These are phyloP conservation scores for Cytauxzoon felis DNA, from an alignment of 169 alveolate genomes.

Conservation along the genomic window DNA sequence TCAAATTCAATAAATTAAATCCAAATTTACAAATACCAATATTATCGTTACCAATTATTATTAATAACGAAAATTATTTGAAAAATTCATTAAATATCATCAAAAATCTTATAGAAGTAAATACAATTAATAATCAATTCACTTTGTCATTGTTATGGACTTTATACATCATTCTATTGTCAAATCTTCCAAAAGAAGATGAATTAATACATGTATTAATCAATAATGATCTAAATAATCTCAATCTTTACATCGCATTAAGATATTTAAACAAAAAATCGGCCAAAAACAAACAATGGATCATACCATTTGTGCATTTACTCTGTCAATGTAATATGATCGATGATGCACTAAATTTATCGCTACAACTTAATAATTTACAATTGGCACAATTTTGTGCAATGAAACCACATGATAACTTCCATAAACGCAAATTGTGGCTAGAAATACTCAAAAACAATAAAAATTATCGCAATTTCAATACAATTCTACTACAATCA, in stretches of 20 bases:
- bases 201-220: constrained; percentile 25
- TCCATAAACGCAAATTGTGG: constrained; percentile 51
- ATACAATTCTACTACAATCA: constrained; percentile 19
- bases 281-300: constrained; percentile 28
- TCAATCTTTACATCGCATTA: constrained; percentile 45
- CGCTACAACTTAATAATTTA: constrained; percentile 24
- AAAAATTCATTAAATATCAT: constrained; percentile 31
- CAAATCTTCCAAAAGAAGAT: constrained; percentile 27
- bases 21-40: constrained; percentile 42
- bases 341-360: constrained; percentile 59
- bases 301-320: constrained; percentile 46
- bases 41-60: constrained; percentile 37
- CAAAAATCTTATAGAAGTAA: constrained; percentile 20
- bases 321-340: constrained; percentile 53
- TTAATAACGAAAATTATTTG: constrained; percentile 16
- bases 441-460: constrained; percentile 33
- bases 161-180: constrained; percentile 38
- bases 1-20: constrained; percentile 33
- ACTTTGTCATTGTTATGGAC: constrained; percentile 53
- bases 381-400: constrained; percentile 54
- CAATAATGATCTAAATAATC: constrained; percentile 4
- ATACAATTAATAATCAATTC: constrained; percentile 3
- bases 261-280: constrained; percentile 47
- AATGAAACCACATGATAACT: constrained; percentile 40
- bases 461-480: not conserved